phyloP scores from a whole-genome alignment of 495 filamentous ascomycete species.

The Hypoxylon fuscum region DNA sequence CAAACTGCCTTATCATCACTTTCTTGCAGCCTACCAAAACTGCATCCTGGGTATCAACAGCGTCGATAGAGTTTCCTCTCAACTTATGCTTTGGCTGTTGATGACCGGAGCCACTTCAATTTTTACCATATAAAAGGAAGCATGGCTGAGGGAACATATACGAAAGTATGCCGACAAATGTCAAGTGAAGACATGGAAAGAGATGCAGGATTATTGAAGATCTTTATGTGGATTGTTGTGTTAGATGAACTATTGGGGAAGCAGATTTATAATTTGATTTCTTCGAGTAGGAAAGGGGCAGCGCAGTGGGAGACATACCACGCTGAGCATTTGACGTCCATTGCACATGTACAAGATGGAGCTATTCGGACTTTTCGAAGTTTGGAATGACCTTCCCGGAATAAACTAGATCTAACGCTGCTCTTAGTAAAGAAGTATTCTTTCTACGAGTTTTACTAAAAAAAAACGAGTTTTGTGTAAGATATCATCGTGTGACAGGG shows the following conservation, averaged over 20 bases:
- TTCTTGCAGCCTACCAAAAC: conserved; percentile 18
- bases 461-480: too few species aligned
- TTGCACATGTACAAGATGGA: too few species aligned
- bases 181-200: conserved; percentile 31
- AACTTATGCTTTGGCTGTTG: conserved; percentile 45
- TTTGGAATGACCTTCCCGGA: too few species aligned
- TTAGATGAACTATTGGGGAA: conserved; percentile 37
- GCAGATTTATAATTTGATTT: background rate
- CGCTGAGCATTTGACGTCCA: too few species aligned
- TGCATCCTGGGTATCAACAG: background rate
- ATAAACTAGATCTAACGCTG: too few species aligned
- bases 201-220: conserved; percentile 37
- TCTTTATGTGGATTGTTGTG: conserved; percentile 43
- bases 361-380: too few species aligned
- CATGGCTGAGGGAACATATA: conserved; percentile 34
- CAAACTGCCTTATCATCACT: conserved; percentile 30
- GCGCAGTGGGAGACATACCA: too few species aligned
- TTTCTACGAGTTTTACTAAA: too few species aligned
- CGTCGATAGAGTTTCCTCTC: conserved; percentile 4
- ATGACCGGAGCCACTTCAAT: conserved; percentile 45
- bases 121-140: conserved; percentile 36
- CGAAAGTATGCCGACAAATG: conserved; percentile 22
- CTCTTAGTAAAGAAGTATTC: too few species aligned
- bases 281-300: too few species aligned
- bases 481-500: too few species aligned